Evolutionary conservation across 106 monocot genomes (phyloP).

Genomic region (Gastrodia elata): DNA sequence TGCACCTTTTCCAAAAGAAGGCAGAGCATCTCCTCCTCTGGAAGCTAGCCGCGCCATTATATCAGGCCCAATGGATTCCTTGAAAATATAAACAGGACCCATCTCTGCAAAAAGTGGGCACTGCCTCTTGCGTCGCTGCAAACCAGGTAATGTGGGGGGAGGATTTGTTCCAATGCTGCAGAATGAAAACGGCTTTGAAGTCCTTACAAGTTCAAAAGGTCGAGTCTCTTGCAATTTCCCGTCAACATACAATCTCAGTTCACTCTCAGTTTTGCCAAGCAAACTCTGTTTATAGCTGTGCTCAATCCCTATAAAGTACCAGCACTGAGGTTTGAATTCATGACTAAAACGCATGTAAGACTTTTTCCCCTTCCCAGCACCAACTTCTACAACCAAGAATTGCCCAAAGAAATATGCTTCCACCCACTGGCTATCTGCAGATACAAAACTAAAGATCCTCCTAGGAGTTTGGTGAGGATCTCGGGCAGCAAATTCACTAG

Average conservation of each 20-base stretch:
- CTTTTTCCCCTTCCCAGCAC: constrained; percentile 79
- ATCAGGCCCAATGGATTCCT: constrained; percentile 82
- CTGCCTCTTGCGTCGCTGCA: constrained; percentile 63
- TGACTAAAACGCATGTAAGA: constrained; percentile 74
- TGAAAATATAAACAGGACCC: constrained; percentile 95
- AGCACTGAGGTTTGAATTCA: constrained; percentile 72
- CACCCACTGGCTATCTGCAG: constrained; percentile 75
- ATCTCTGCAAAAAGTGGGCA: constrained; percentile 94
- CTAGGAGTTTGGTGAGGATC: constrained; percentile 82
- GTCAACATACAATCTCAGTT: constrained; percentile 81
- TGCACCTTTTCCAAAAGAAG: constrained; percentile 77
- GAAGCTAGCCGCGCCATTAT: constrained; percentile 63
- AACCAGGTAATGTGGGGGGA: constrained; percentile 74
- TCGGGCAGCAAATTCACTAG: constrained; percentile 68
- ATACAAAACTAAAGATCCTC: constrained; percentile 86
- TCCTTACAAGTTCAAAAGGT: constrained; percentile 73
- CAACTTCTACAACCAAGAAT: constrained; percentile 83
- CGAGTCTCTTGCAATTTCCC: constrained; percentile 81
- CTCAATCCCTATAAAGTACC: constrained; percentile 94
- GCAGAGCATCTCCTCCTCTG: constrained; percentile 74
- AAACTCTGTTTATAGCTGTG: constrained; percentile 77
- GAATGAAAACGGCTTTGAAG: constrained; percentile 80
- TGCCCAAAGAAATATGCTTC: constrained; percentile 98
- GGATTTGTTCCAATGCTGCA: constrained; percentile 96
- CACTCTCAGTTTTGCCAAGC: constrained; percentile 83